Evolutionary conservation across 2,329 filamentous ascomycete genomes (phyloP).

Genomic region (Ilyonectria destructans): DNA sequence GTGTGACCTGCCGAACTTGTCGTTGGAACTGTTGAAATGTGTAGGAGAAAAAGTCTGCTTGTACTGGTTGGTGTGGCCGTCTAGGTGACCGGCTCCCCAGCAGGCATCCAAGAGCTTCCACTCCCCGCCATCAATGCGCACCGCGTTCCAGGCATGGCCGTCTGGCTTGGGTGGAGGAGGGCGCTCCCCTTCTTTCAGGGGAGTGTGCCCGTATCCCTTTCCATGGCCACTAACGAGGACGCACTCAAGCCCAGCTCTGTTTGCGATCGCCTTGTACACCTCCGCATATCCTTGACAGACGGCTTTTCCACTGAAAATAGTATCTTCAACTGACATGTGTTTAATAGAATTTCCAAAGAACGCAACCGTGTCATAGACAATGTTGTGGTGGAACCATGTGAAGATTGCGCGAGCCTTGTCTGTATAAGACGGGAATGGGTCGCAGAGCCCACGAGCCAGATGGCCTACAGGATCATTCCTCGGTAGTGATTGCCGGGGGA

Average conservation of each 20-base stretch:
- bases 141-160: conserved; percentile 94
- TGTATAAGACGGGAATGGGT: conserved; percentile 84
- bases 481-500: conserved; percentile 81
- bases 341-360: conserved; percentile 84
- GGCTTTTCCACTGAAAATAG: conserved; percentile 83
- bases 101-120: conserved; percentile 96
- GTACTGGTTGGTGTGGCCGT: conserved; percentile 70
- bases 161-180: conserved; percentile 75
- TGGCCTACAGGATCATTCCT: conserved; percentile 76
- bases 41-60: conserved; percentile 77
- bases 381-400: conserved; percentile 95
- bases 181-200: conserved; percentile 75
- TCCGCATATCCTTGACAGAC: conserved; percentile 95
- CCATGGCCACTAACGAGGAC: conserved; percentile 84
- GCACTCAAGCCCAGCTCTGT: conserved; percentile 84
- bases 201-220: conserved; percentile 84
- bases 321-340: conserved; percentile 79
- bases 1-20: conserved; percentile 86
- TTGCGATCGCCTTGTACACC: conserved; percentile 84
- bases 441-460: conserved; percentile 84
- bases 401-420: conserved; percentile 96
- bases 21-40: conserved; percentile 76
- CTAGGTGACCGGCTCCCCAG: conserved; percentile 89
- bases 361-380: conserved; percentile 84
- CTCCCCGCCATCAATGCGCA: conserved; percentile 86